Conservation (phyloP, 2,329 filamentous ascomycete genomes). For the Colletotrichum sidae region DNA sequence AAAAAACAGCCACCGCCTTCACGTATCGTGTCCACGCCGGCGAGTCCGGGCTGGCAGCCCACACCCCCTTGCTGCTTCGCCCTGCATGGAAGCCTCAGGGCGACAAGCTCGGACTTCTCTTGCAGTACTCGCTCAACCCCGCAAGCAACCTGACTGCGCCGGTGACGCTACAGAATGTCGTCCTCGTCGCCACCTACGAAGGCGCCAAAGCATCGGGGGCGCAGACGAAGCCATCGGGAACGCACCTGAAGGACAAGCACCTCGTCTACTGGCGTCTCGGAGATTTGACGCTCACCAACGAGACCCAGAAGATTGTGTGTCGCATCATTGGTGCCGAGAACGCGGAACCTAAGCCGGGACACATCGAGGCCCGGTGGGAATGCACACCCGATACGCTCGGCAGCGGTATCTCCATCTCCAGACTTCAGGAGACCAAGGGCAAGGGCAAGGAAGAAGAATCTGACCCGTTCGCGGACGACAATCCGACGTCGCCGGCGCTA, state of each 20-base stretch:
- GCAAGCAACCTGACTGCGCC: constrained; percentile 60
- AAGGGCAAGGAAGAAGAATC: constrained; percentile 66
- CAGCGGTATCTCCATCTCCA: constrained; percentile 75
- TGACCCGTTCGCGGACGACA: constrained; percentile 76
- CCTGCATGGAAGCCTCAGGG: constrained; percentile 87
- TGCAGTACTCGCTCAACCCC: constrained; percentile 88
- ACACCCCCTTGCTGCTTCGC: constrained; percentile 79
- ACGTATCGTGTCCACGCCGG: constrained; percentile 90
- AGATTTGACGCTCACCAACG: constrained; percentile 75
- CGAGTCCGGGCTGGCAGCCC: constrained; percentile 58
- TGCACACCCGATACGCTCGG: constrained; percentile 56
- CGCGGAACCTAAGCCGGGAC: constrained; percentile 76
- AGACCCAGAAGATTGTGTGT: constrained; percentile 83
- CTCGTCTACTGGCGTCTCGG: constrained; percentile 85
- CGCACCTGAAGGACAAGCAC: constrained; percentile 80
- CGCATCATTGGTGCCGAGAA: constrained; percentile 80
- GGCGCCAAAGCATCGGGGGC: constrained; percentile 73
- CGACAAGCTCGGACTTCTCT: constrained; percentile 85
- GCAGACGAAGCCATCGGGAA: constrained; percentile 84
- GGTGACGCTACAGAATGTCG: constrained; percentile 74
- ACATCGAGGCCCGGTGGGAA: constrained; percentile 88
- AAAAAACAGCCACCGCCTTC: constrained; percentile 84
- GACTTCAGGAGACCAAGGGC: constrained; percentile 60
- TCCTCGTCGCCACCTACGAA: constrained; percentile 78
- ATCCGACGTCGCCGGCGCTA: constrained; percentile 37